Percentiles rank a stretch among this genome's conserved stretches.
Conservation (phyloP, 2,329 filamentous ascomycete genomes). For the Neonectria hederae region DNA sequence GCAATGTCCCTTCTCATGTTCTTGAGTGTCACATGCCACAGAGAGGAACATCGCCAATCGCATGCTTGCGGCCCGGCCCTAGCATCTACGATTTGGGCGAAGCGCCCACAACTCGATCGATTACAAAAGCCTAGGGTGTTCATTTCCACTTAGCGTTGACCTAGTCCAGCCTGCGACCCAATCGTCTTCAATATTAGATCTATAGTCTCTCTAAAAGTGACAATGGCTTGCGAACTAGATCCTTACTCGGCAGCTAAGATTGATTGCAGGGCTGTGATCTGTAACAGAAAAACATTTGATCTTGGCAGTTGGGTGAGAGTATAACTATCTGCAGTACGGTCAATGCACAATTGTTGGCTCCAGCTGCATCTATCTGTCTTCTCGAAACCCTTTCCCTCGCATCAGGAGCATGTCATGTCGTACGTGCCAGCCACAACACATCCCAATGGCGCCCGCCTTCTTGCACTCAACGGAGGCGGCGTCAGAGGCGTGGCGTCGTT, state of each 20-base stretch:
- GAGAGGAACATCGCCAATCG: neutral
- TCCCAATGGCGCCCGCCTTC: slow-evolving; percentile 19
- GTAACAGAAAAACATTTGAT: neutral
- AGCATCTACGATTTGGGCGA: neutral
- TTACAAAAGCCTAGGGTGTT: neutral
- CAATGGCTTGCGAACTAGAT: neutral
- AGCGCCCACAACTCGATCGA: neutral
- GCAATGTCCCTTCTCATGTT: too few species aligned
- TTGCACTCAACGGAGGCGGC: slow-evolving; percentile 20
- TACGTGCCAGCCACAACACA: neutral
- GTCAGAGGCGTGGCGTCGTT: slow-evolving; percentile 19
- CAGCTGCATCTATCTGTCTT: neutral
- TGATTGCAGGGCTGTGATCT: neutral
- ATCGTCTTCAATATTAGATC: neutral
- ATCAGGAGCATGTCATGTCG: neutral
- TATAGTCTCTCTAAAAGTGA: neutral
- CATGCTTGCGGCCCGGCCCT: neutral
- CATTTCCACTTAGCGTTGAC: neutral
- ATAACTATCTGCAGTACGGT: neutral
- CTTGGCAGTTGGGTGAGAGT: neutral
- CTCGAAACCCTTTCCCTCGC: neutral
- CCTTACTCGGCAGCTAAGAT: neutral
- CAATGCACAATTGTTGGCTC: neutral
- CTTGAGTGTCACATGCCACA: too few species aligned
- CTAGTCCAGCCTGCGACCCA: neutral